Conservation (phyloP, 192 early-diverging fungal species). For the Blastocladiella britannica region DNA sequence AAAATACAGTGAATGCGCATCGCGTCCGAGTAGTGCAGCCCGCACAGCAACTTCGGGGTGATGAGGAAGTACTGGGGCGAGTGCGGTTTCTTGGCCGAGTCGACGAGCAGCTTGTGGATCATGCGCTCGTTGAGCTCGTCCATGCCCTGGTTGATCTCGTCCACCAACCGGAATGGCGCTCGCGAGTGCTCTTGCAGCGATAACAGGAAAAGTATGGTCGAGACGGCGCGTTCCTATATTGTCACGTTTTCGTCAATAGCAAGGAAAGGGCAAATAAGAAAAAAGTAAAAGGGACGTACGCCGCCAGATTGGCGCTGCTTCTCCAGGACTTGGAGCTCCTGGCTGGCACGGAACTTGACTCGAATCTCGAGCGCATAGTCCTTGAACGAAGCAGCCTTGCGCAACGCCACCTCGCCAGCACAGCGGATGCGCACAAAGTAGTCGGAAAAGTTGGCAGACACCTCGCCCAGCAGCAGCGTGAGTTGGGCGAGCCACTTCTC, state of each 20-base stretch:
- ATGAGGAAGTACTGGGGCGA: conserved; percentile 71
- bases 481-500: not conserved
- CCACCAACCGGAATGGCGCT: conserved; percentile 91
- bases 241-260: no score
- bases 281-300: conserved; percentile 19
- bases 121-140: conserved; percentile 88
- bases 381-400: conserved; percentile 58
- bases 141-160: conserved; percentile 99
- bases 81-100: conserved; percentile 40
- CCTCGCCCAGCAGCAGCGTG: conserved; percentile 11
- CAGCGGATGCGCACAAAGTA: conserved; percentile 62
- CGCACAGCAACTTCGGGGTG: conserved; percentile 92
- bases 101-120: conserved; percentile 78
- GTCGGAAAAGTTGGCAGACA: conserved; percentile 29
- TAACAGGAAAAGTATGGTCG: conserved; percentile 90
- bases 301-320: conserved; percentile 86
- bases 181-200: conserved; percentile 68
- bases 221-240: conserved; percentile 78
- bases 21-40: conserved; percentile 70
- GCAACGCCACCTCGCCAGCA: conserved; percentile 46
- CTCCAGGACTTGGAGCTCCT: conserved; percentile 62
- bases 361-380: conserved; percentile 87
- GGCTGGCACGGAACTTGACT: conserved; percentile 76
- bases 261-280: conserved; percentile 3
- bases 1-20: conserved; percentile 87